A percentile compares a stretch with the other conserved stretches of the same genome.
These are phyloP conservation scores for Mucor velutinosus DNA, from an alignment of 371 early-diverging fungal genomes.

Conservation along the genomic window DNA sequence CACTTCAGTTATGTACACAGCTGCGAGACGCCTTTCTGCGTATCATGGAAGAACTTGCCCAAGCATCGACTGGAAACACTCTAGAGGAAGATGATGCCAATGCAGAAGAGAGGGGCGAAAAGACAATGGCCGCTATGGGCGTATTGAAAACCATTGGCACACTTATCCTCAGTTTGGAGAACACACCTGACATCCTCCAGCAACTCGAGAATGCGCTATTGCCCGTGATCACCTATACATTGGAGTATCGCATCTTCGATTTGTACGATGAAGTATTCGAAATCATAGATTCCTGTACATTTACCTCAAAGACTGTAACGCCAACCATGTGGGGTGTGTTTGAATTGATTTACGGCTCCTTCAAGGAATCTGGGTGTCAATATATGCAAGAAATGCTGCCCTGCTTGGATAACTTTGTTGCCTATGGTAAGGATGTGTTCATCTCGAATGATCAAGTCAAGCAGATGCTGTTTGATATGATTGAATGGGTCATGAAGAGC, in stretches of 20 bases:
- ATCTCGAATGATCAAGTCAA: constrained; percentile 61
- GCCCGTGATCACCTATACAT: constrained; percentile 73
- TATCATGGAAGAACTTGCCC: constrained; percentile 69
- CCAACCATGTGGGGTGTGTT: constrained; percentile 86
- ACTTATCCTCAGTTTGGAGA: constrained; percentile 73
- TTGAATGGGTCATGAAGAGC: constrained; percentile 73
- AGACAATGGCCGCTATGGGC: constrained; percentile 89
- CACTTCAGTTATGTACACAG: constrained; percentile 83
- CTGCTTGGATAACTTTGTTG: constrained; percentile 84
- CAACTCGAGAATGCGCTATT: constrained; percentile 74
- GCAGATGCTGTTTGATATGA: constrained; percentile 68
- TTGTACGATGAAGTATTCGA: constrained; percentile 88
- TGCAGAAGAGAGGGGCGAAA: constrained; percentile 72
- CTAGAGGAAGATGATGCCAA: constrained; percentile 39
- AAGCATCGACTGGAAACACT: constrained; percentile 37
- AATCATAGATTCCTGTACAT: constrained; percentile 84
- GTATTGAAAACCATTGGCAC: constrained; percentile 90
- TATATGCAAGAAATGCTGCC: constrained; percentile 84
- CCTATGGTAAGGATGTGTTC: constrained; percentile 78
- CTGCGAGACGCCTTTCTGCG: constrained; percentile 83
- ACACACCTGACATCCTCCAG: constrained; percentile 61
- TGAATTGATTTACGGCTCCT: constrained; percentile 71
- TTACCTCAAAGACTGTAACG: constrained; percentile 77
- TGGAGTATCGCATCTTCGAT: constrained; percentile 74
- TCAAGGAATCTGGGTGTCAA: constrained; percentile 76